Evolutionary conservation across 805 yeast species (phyloP), one percentile per base, ranked within the genome.

Genomic region (Millerozyma acaciae): DNA sequence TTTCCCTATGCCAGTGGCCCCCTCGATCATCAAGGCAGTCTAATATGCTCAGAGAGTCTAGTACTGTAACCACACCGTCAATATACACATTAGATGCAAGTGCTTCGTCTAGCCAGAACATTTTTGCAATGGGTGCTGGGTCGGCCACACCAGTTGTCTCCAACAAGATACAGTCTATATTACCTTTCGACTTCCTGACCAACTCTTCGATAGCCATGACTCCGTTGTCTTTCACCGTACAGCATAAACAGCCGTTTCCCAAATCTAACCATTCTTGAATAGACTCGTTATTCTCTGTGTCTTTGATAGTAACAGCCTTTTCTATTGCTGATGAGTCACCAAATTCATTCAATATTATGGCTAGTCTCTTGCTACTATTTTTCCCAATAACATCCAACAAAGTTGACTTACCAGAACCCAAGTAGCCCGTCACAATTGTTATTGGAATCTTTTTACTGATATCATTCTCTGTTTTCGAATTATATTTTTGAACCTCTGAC

Each of bases 71-170:
- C 4, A 90, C 86, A 0, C 96, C 96, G 57, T 90, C 97, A 20
- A 93, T 80, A 53, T 85, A 84, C 2, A 93, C 87, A 44, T 79
- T 80, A 4, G 95, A 80, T 10, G 80, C 72, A 37, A 93, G 65
- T 0, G 89, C 97, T 16, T 85, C 90, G 55, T 93, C 98, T 19
- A 89, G 70, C 98, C 98, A 93, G 59, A 93, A 93, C 96, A 90
- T 90, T 43, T 80, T 76, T 4, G 97, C 96, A 17, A 93, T 87
- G 0, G 97, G 97, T 0, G 89, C 97, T 0, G 98, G 98, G 52
- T 93, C 97, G 0, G 98, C 98, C 10, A 93, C 72, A 0, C 98
- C 98, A 0, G 96, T 87, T 0, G 98, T 93, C 53, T 93, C 98
- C 33, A 93, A 63, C 16, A 93, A 55, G n/a, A 93, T 88, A 51